A percentile compares a stretch with the other conserved stretches of the same genome.
Conservation (phyloP, 2,329 filamentous ascomycete species). For the Mariannaea elegans region DNA sequence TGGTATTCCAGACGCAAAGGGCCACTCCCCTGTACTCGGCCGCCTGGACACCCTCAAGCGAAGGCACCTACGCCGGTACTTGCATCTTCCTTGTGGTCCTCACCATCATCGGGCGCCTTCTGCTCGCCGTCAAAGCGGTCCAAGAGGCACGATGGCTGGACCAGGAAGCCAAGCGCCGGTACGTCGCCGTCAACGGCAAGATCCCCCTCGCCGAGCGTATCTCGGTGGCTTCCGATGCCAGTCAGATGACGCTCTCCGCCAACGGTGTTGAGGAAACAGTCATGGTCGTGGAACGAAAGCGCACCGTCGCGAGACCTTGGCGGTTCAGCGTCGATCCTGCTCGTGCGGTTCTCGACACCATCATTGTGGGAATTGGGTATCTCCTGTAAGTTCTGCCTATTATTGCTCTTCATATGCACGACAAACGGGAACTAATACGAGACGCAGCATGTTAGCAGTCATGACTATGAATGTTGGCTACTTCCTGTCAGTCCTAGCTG, state of each 20-base stretch:
- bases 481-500: conserved; percentile 80
- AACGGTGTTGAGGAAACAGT: conserved; percentile 86
- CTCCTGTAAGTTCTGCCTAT: conserved; percentile 74
- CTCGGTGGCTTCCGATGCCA: conserved; percentile 67
- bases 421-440: background rate
- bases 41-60: conserved; percentile 76
- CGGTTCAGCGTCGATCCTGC: conserved; percentile 82
- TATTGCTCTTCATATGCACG: background rate
- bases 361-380: conserved; percentile 82
- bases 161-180: conserved; percentile 76
- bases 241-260: conserved; percentile 70
- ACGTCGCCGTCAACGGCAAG: conserved; percentile 76
- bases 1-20: conserved; percentile 68
- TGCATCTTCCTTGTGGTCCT: conserved; percentile 91
- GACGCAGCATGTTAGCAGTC: conserved; percentile 84
- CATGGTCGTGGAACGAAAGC: conserved; percentile 71
- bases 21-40: conserved; percentile 65
- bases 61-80: conserved; percentile 82
- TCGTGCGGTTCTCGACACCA: conserved; percentile 74
- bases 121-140: conserved; percentile 77
- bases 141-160: conserved; percentile 73
- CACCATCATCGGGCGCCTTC: conserved; percentile 71
- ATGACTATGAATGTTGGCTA: conserved; percentile 92
- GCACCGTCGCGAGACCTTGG: conserved; percentile 71
- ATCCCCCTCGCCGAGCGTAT: conserved; percentile 66